These are phyloP conservation scores for Solanum bukasovii DNA, from an alignment of 257 asterid genomes.

Conservation along the genomic window DNA sequence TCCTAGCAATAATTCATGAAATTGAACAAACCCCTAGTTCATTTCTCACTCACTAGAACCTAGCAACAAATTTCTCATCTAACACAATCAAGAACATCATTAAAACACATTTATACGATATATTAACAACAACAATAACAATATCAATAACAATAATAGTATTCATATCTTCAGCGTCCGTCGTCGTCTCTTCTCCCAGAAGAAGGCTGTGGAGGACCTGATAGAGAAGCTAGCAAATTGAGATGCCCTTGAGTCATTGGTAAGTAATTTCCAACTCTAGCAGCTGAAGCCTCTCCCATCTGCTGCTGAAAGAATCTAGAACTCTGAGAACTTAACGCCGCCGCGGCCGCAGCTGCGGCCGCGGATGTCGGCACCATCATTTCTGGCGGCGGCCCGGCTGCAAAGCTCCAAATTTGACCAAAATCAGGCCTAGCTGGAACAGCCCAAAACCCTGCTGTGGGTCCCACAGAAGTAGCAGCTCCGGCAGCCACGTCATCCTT, in stretches of 20 bases:
- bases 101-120: not conserved
- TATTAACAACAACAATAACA: not conserved
- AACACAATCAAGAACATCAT: not conserved
- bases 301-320: conserved; percentile 79
- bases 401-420: conserved; percentile 94
- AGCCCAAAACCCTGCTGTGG: conserved; percentile 78
- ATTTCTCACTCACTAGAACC: conserved; percentile 9
- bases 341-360: not conserved
- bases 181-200: conserved; percentile 66
- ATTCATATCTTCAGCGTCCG: conserved; percentile 34
- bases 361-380: conserved; percentile 42
- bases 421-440: conserved; percentile 72
- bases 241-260: conserved; percentile 94
- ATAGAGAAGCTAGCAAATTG: conserved; percentile 81
- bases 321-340: conserved; percentile 27
- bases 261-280: conserved; percentile 86
- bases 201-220: conserved; percentile 53
- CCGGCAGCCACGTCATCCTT: conserved; percentile 40
- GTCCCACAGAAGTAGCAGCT: conserved; percentile 25
- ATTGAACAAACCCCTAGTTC: not conserved
- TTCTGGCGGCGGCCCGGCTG: conserved; percentile 47
- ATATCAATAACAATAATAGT: not conserved
- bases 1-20: not conserved
- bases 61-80: not conserved
- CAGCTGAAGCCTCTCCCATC: conserved; percentile 92